Evolutionary conservation across 192 early-diverging fungal species (phyloP), one percentile per base, ranked within the genome.

Genomic region (Dispira parvispora): DNA sequence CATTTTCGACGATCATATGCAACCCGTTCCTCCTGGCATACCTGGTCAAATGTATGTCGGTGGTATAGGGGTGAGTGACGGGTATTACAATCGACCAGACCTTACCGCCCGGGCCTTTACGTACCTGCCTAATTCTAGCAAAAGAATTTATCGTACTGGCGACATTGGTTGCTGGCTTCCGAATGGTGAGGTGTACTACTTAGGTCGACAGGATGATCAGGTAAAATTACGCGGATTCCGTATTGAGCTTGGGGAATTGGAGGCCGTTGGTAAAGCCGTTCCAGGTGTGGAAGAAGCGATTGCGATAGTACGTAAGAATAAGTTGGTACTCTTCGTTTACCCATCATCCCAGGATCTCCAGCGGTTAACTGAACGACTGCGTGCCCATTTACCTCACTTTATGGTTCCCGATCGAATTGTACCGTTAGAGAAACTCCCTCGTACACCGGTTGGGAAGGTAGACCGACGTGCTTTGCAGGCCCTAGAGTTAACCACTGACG

Each of bases 21-120:
- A 52, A 11, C 72, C 60, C 11, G 66, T 65, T 11, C 69, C 69
- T 6, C 32, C 71, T 13, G 73, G 73, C 20, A 64, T 63, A 8
- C 52, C 52, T 10, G 73, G 73, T 0, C 71, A 73, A 46, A 45
- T 76, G 0, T 69, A 65, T 28, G 67, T 72, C 46, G 70, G 63
- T n/a, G 44, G 58, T 12, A n/a, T 44, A 8, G 16, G 43, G 0
- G 58, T 61, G 6, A 43, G 26, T 44, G 11, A 38, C 0, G 58
- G 58, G 5, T 61, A 61, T 43, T 25, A n/a, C n/a, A 61, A 61
- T 11, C 43, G 12, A 10, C 58, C 58, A 6, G 58, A 61, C 3
- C 26, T 61, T 14, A 44, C 23, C 4, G 18, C 13, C n/a, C 20
- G n/a, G n/a, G n/a, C 43, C 5, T 44, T 61, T 11, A n/a, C 25